Evolutionary conservation across 148 eudicot genomes (phyloP).

Genomic region (Heliosperma pusillum): DNA sequence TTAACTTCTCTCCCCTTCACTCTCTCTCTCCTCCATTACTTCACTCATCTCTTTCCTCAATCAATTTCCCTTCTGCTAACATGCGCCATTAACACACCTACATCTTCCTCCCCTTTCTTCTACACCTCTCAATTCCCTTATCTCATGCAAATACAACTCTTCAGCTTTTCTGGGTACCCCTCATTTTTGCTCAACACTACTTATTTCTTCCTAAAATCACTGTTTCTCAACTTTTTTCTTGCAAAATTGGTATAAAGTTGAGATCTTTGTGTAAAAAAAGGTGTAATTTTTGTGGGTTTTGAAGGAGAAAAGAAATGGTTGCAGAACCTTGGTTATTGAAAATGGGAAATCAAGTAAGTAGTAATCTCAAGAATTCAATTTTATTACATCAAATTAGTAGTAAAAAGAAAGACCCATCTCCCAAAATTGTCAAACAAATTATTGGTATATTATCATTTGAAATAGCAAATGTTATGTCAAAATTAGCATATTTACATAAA

Average conservation of each 20-base stretch:
- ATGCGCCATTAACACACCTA: constrained; percentile 13
- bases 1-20: constrained; percentile 21
- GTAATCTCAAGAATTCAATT: constrained; percentile 66
- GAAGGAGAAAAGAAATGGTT: constrained; percentile 48
- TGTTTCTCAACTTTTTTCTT: background rate
- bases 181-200: constrained; percentile 1
- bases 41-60: constrained; percentile 18
- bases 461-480: constrained; percentile 89
- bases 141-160: constrained; percentile 22
- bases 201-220: background rate
- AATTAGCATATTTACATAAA: constrained; percentile 62
- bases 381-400: constrained; percentile 34
- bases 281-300: background rate
- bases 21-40: constrained; percentile 29
- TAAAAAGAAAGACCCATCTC: constrained; percentile 23
- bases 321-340: constrained; percentile 80
- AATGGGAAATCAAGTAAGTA: constrained; percentile 78
- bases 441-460: constrained; percentile 86
- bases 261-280: constrained; percentile 22
- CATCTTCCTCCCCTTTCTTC: background rate
- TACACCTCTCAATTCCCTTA: background rate
- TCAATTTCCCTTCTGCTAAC: constrained; percentile 22
- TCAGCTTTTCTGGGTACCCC: constrained; percentile 24
- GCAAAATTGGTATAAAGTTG: constrained; percentile 13
- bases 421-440: constrained; percentile 27